Evolutionary conservation across 2,329 filamentous ascomycete species (phyloP).

Genomic region (Penicillium italicum): DNA sequence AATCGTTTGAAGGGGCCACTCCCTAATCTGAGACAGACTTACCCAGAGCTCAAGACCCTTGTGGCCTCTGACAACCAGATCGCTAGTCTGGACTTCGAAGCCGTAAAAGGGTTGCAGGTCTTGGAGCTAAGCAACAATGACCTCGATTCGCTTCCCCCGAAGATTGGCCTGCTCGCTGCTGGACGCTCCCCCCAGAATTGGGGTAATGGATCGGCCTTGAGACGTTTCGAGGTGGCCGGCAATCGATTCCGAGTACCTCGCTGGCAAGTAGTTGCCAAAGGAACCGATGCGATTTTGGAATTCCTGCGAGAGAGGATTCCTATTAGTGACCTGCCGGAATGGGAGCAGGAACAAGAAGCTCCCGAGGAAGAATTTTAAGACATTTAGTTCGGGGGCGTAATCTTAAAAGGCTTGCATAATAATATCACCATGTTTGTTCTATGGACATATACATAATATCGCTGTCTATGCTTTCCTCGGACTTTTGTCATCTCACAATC

Average conservation of each 20-base stretch:
- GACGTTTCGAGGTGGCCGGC: constrained; percentile 70
- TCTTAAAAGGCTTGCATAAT: constrained; percentile 14
- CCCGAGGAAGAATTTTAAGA: constrained; percentile 11
- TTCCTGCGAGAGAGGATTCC: constrained; percentile 78
- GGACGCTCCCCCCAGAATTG: constrained; percentile 39
- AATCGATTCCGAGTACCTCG: constrained; percentile 86
- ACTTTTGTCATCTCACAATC: constrained; percentile 7
- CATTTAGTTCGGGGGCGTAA: background rate
- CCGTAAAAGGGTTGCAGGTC: constrained; percentile 68
- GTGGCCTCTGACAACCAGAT: constrained; percentile 78
- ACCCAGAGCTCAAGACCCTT: constrained; percentile 67
- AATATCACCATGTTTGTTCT: constrained; percentile 13
- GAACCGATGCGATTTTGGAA: constrained; percentile 76
- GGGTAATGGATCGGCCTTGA: constrained; percentile 51
- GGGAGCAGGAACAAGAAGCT: constrained; percentile 29
- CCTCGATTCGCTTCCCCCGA: constrained; percentile 74
- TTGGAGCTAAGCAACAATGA: constrained; percentile 83
- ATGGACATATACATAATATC: constrained; percentile 17
- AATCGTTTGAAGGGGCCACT: constrained; percentile 72
- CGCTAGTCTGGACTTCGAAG: constrained; percentile 66
- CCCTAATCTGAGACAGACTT: constrained; percentile 62
- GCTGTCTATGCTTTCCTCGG: constrained; percentile 9
- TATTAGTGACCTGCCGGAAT: constrained; percentile 39
- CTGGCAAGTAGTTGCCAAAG: constrained; percentile 77
- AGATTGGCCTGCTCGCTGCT: constrained; percentile 72